These are phyloP conservation scores for Xylaria venustula DNA, from an alignment of 495 filamentous ascomycete genomes.

Conservation along the genomic window DNA sequence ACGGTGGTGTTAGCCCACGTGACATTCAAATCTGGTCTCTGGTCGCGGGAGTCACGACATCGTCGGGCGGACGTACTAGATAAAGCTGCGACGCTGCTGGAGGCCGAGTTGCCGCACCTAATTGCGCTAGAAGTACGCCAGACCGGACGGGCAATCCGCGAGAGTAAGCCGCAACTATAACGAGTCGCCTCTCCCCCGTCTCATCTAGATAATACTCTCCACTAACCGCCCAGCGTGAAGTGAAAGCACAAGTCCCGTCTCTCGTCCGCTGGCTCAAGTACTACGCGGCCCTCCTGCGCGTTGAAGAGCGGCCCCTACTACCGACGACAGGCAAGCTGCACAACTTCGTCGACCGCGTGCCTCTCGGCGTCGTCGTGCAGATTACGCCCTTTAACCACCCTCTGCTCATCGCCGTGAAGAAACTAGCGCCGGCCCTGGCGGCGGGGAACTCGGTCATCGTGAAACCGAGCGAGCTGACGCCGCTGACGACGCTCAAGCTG, in stretches of 20 bases:
- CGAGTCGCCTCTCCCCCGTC: not conserved
- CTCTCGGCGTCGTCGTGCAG: constrained; percentile 61
- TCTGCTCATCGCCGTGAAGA: constrained; percentile 62
- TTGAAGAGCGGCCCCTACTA: constrained; percentile 59
- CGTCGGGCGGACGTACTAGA: constrained; percentile 57
- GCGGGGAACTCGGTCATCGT: constrained; percentile 62
- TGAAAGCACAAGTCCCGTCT: constrained; percentile 62
- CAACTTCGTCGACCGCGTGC: constrained; percentile 59
- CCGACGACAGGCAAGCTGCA: constrained; percentile 60
- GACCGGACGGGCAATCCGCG: constrained; percentile 61
- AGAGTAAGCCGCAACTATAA: constrained; percentile 32
- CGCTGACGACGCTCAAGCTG: constrained; percentile 54
- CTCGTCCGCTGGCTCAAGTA: constrained; percentile 65
- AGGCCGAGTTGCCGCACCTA: constrained; percentile 46
- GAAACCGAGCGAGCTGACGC: constrained; percentile 62
- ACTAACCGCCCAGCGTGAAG: not conserved
- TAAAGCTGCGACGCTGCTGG: constrained; percentile 52
- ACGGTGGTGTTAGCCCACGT: constrained; percentile 46
- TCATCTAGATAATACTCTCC: not conserved
- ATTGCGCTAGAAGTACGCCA: constrained; percentile 59
- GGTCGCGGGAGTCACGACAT: constrained; percentile 55
- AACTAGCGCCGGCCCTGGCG: constrained; percentile 59
- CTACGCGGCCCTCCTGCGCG: constrained; percentile 58
- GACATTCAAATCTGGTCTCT: constrained; percentile 53
- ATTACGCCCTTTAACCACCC: constrained; percentile 69